Base-by-base conservation (phyloP, 2,329 filamentous ascomycete genomes). In the Zymoseptoria brevis region DNA sequence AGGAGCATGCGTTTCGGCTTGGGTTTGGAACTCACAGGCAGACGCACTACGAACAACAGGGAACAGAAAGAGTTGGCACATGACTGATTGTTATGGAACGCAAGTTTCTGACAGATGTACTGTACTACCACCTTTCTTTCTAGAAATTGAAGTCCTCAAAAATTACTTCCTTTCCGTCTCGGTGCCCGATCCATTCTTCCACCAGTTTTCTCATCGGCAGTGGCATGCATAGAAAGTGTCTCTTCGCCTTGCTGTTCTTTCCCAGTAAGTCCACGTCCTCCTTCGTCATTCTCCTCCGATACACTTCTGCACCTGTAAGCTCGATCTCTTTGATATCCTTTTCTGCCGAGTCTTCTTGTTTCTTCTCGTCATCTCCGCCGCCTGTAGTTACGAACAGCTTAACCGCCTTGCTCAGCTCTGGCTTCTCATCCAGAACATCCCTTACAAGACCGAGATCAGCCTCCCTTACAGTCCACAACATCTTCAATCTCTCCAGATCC, bases 401-500 rank as follows among this genome's bases (percentile, higher is more conserved):
- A 24, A 86, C 81, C 16, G 76, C 76, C 0, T 59, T 59, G 0
- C 77, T 81, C 9, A 94, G 72, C 0, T 75, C 77, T 0, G 77
- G 76, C 60, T 82, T 78, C 35, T 72, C 74, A 22, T 75, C 69
- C 49, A 94, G 78, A 0, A 79, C 77, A 63, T 90, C 83, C 1
- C 77, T 67, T 0, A 85, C 87, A 1, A 94, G 72, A 0, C 77
- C 77, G 0, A 89, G 57, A 72, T 95, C 90, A 2, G 77, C 79
- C 0, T 73, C 71, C 6, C 80, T 77, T 3, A 92, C 65, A 1
- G 83, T 86, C 90, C 90, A 95, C 1, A 90, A 76, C 4, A 94
- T 69, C 24, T 67, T 74, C 45, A 94, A 69, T 3, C 71, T 69
- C 1, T 71, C 66, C 4, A 75, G 62, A 59, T 77, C 72, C 21